A percentile compares a stretch with the other conserved stretches of the same genome.
phyloP scores from a whole-genome alignment of 768 basidiomycete genomes.

The Trametes cinnabarina region DNA sequence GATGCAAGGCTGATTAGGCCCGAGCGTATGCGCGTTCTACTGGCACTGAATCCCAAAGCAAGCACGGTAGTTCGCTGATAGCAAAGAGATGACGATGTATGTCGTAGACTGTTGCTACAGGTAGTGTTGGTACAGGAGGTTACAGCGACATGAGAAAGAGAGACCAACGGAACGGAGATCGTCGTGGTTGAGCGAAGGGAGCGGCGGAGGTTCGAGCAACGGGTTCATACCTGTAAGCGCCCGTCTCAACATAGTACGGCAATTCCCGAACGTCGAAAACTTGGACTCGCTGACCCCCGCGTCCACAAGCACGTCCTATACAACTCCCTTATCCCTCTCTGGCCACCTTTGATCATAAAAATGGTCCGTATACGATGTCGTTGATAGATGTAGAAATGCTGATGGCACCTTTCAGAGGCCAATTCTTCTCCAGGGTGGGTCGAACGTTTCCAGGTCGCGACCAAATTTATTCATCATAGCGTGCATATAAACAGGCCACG shows the following conservation, averaged over 20 bases:
- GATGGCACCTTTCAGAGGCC: slow-evolving; percentile 27
- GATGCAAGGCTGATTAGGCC: too few species aligned
- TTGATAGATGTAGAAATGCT: background rate
- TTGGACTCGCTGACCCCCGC: slow-evolving; percentile 15
- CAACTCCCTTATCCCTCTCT: background rate
- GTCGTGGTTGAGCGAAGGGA: background rate
- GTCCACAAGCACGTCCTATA: slow-evolving; percentile 7
- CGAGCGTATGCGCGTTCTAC: background rate
- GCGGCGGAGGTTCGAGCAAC: background rate
- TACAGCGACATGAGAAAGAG: background rate
- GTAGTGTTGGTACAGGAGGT: background rate
- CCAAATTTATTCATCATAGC: background rate
- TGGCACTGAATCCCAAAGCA: background rate
- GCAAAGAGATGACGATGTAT: too few species aligned
- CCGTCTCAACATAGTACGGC: slow-evolving; percentile 3
- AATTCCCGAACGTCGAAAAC: slow-evolving; percentile 17
- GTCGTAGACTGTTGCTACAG: too few species aligned
- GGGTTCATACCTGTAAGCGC: too few species aligned
- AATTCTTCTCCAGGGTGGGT: slow-evolving; percentile 35
- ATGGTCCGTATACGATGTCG: slow-evolving; percentile 20
- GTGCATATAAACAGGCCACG: slow-evolving; percentile 64
- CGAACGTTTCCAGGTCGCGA: background rate
- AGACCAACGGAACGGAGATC: background rate
- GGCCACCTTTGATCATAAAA: slow-evolving; percentile 6
- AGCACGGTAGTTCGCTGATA: too few species aligned